phyloP scores from a whole-genome alignment of 179 eudicot species.

The Dionaea muscipula region DNA sequence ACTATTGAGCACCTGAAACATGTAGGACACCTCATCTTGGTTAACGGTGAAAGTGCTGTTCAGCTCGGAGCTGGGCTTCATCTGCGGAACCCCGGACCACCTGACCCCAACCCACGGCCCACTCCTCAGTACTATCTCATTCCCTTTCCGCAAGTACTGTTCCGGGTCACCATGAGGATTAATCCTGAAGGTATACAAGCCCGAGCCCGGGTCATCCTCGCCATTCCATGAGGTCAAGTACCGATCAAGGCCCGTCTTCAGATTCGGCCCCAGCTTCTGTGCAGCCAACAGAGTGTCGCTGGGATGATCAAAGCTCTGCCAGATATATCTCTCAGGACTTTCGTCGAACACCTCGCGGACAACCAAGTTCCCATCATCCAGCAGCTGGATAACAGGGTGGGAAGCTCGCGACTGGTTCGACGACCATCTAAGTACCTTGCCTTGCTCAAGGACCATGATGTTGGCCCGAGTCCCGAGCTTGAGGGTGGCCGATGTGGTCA shows the following conservation, averaged over 20 bases:
- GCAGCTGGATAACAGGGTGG: conserved; percentile 20
- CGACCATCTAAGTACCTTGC: conserved; percentile 10
- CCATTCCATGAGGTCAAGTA: conserved; percentile 31
- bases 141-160: conserved; percentile 14
- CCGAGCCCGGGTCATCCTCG: conserved; percentile 33
- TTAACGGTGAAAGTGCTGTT: conserved; percentile 20
- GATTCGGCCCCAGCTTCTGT: conserved; percentile 31
- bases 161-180: conserved; percentile 54
- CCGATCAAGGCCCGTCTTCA: conserved; percentile 18
- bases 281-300: conserved; percentile 36
- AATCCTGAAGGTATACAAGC: conserved; percentile 29
- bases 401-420: neutral
- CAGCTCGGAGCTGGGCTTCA: conserved; percentile 22
- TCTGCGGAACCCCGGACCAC: conserved; percentile 70
- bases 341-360: conserved; percentile 19
- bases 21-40: conserved; percentile 22
- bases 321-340: conserved; percentile 12
- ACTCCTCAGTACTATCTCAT: conserved; percentile 21
- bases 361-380: conserved; percentile 40
- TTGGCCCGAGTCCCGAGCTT: conserved; percentile 17
- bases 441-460: conserved; percentile 6
- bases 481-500: conserved; percentile 14
- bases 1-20: conserved; percentile 19
- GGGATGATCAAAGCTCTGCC: conserved; percentile 44
- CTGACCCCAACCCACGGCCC: conserved; percentile 80